These are phyloP conservation scores for Trametes punicea DNA, from an alignment of 768 basidiomycete genomes.

Conservation along the genomic window DNA sequence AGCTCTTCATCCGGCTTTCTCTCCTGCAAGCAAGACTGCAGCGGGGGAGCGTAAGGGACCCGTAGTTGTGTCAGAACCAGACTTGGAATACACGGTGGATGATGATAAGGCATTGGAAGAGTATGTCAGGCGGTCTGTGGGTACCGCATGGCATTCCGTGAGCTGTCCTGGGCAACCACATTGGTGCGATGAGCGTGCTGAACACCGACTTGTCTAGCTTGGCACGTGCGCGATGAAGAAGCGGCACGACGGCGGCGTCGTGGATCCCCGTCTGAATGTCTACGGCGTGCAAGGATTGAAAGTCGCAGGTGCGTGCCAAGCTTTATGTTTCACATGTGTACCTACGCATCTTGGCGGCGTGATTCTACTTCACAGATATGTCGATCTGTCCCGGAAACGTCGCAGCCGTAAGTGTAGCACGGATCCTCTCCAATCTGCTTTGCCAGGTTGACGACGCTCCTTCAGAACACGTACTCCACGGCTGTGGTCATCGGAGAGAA, in stretches of 20 bases:
- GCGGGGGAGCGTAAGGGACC: constrained; percentile 19
- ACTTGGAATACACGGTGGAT: constrained; percentile 32
- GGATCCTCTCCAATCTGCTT: background rate
- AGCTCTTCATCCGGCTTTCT: constrained; percentile 31
- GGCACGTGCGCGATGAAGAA: constrained; percentile 71
- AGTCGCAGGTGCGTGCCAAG: constrained; percentile 20
- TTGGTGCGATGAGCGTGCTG: background rate
- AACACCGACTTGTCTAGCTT: constrained; percentile 34
- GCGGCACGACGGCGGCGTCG: constrained; percentile 55
- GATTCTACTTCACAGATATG: too few species aligned
- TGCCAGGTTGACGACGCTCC: background rate
- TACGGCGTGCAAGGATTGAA: constrained; percentile 58
- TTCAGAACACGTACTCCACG: constrained; percentile 42
- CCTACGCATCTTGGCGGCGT: too few species aligned
- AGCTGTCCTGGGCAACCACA: background rate
- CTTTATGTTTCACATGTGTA: too few species aligned
- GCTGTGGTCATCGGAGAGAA: constrained; percentile 55
- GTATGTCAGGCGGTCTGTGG: constrained; percentile 27
- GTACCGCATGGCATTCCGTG: constrained; percentile 36
- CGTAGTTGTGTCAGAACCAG: constrained; percentile 27
- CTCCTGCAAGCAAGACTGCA: constrained; percentile 26
- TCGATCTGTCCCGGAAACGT: constrained; percentile 41
- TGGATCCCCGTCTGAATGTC: constrained; percentile 57
- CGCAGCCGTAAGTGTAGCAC: constrained; percentile 25
- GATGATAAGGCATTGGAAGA: constrained; percentile 35